Evolutionary conservation across 306 rosid species (phyloP), one percentile per base, ranked within the genome.

Genomic region (Abrus pulchellus): DNA sequence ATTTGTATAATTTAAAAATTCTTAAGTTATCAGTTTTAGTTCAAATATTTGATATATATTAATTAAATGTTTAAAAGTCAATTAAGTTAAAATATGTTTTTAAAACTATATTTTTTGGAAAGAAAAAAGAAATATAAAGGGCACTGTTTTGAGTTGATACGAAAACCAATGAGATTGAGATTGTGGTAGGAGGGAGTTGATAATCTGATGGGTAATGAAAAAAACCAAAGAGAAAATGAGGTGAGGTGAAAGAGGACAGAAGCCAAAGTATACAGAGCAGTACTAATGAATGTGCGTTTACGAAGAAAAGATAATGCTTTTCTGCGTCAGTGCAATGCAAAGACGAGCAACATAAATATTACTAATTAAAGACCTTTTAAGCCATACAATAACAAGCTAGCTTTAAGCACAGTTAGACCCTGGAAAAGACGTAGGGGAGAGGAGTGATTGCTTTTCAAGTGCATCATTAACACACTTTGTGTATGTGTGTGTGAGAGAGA

Each of bases 401-500:
- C 74, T 81, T 81, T 77, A 71, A 75, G 65, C 49, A 86, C 73
- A 78, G 78, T 69, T 53, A 52, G 40, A 79, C 40, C 66, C 75
- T 62, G 10, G 77, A 70, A 75, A 75, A 43, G 68, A 79, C 27
- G 0, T 20, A 20, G 71, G 55, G 40, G n/a, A 2, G 59, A 52
- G 48, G 6, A 66, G 53, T 14, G 40, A 65, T 79, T 85, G 79
- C 89, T 83, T 88, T 87, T 60, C 66, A 65, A 82, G 61, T 68
- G 75, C 55, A 80, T 78, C 69, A 82, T 75, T 48, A 71, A 80
- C 82, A 70, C 47, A 66, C 72, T 41, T 20, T 41, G 52, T 66
- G 48, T 44, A 7, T 60, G 40, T 36, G 2, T 36, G 1, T 36
- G 40, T 36, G 40, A 14, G 9, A 0, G 41, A 9, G 47, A 62